Conservation (phyloP, 345 rosid genomes). For the Aegle marmelos region DNA sequence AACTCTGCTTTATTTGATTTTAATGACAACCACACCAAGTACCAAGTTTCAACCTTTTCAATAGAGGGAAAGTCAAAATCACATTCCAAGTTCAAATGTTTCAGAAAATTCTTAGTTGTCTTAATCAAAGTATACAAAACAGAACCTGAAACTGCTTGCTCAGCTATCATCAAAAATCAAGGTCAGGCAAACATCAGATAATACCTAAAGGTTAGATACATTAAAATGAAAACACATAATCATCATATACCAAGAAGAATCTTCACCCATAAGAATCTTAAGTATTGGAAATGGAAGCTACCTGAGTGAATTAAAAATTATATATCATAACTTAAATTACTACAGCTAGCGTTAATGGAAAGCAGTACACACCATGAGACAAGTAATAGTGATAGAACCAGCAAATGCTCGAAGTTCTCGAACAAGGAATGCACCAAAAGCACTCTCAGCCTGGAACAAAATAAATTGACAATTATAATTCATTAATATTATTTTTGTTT, state of each 20-base stretch:
- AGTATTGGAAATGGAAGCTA: neutral
- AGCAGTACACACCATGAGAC: constrained; percentile 72
- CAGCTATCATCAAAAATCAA: neutral
- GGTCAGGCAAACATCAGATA: neutral
- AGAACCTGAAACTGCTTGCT: neutral
- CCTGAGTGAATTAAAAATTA: neutral
- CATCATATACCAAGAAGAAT: neutral
- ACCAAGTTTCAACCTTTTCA: neutral
- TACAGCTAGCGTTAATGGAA: neutral
- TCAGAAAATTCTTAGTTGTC: neutral
- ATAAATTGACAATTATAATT: constrained; percentile 2
- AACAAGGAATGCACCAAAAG: constrained; percentile 48
- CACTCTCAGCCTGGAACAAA: constrained; percentile 54
- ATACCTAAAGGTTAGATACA: neutral
- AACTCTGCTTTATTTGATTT: neutral
- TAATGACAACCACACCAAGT: neutral
- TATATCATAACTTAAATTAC: neutral
- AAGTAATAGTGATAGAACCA: constrained; percentile 84
- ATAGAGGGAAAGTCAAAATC: neutral
- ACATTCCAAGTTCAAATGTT: neutral
- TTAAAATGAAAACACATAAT: neutral
- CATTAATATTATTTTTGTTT: neutral
- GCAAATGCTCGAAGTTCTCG: constrained; percentile 75
- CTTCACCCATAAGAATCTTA: neutral
- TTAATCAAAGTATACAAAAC: neutral